A percentile compares a stretch with the other conserved stretches of the same genome.
Conservation (phyloP, 306 rosid genomes). For the Cucumis cinereus region DNA sequence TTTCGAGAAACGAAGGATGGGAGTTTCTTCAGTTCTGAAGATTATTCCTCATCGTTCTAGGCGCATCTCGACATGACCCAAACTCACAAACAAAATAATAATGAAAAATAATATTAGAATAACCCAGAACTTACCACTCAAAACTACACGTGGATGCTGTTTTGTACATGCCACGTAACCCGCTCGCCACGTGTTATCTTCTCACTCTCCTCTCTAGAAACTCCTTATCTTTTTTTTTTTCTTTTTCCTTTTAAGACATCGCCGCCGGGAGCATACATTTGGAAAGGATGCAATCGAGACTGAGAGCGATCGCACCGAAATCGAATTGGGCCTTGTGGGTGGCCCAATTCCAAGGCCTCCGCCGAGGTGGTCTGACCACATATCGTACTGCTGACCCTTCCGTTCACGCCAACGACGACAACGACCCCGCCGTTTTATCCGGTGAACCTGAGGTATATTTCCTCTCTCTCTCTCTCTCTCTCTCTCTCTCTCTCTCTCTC, state of each 20-base stretch:
- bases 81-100: background rate
- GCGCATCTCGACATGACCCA: background rate
- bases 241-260: background rate
- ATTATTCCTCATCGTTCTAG: background rate
- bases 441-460: conserved; percentile 23
- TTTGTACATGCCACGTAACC: conserved; percentile 23
- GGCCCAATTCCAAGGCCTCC: conserved; percentile 1
- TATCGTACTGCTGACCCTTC: conserved; percentile 44
- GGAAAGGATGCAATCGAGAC: conserved; percentile 29
- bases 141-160: background rate
- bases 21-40: background rate
- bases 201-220: conserved; percentile 21
- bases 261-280: background rate
- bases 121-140: background rate
- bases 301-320: conserved; percentile 16
- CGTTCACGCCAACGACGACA: conserved; percentile 43
- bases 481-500: background rate
- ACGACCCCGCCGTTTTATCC: conserved; percentile 21
- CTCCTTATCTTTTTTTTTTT: background rate
- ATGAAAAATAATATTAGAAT: background rate
- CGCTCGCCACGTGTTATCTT: conserved; percentile 15
- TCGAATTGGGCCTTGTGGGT: background rate
- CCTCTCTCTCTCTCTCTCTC: background rate
- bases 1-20: background rate
- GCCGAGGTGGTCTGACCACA: conserved; percentile 25